Conservation (phyloP, 2,329 filamentous ascomycete genomes). For the Fusarium devonianum region DNA sequence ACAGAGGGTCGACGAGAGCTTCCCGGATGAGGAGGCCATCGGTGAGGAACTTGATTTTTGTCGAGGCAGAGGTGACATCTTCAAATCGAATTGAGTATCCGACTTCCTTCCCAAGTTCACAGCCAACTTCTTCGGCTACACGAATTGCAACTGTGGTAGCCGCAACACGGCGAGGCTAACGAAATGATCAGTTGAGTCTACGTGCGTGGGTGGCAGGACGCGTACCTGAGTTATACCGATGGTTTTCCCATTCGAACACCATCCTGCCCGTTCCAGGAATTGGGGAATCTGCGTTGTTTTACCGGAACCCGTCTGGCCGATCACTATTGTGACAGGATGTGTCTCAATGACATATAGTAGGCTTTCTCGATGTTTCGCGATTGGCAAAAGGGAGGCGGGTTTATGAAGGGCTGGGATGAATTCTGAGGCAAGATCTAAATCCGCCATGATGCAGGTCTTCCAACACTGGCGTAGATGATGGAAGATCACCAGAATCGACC, state of each 20-base stretch:
- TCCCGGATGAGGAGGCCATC: conserved; percentile 92
- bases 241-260: conserved; percentile 82
- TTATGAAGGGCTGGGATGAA: conserved; percentile 88
- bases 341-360: conserved; percentile 89
- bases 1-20: conserved; percentile 87
- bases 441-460: conserved; percentile 53
- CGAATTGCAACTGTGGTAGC: conserved; percentile 87
- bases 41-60: conserved; percentile 92
- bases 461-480: not conserved
- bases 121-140: conserved; percentile 88
- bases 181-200: conserved; percentile 21
- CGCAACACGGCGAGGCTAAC: conserved; percentile 84
- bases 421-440: conserved; percentile 62
- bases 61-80: conserved; percentile 84
- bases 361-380: conserved; percentile 79
- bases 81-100: conserved; percentile 95
- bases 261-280: conserved; percentile 86
- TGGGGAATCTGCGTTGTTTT: conserved; percentile 97
- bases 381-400: conserved; percentile 82
- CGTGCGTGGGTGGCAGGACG: conserved; percentile 19
- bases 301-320: conserved; percentile 93
- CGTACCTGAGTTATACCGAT: conserved; percentile 90
- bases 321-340: conserved; percentile 82
- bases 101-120: conserved; percentile 86
- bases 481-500: not conserved